Base-by-base conservation (phyloP, 345 rosid species). In the Aegle marmelos region DNA sequence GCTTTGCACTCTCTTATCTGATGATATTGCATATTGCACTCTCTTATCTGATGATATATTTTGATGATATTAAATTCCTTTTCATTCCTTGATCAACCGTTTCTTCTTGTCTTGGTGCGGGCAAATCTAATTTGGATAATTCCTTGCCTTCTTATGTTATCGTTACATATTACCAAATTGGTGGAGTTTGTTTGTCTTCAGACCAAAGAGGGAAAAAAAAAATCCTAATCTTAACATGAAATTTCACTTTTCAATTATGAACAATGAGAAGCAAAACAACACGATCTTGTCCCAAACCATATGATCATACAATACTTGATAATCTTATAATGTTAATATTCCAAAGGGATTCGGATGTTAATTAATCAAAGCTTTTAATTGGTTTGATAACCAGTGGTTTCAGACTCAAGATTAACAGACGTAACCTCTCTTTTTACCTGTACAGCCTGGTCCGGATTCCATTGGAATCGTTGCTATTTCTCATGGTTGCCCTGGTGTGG, bases 361-460 rank as follows among this genome's bases (percentile, higher is more conserved):
- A 8, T 45, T 9, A 27, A 25, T 28, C 27, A 67, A 16, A 53
- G 36, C 1, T 67, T 54, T 36, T 54, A n/a, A 11, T 33, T 30
- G 31, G 37, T 50, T 24, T 9, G 60, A 14, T 16, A 14, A 13
- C 25, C 48, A 16, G n/a, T 75, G 66, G 64, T 72, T 59, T 2
- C 21, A 28, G 31, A 9, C 17, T 21, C 17, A 45, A 48, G 62
- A 33, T 70, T 34, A 3, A 21, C 50, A 58, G 31, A 59, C 56
- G 70, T 73, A 30, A 24, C 71, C 10, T 53, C 53, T 58, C 24
- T 31, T 1, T 45, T 70, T 74, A 22, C 65, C 54, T 68, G 39
- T 84, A 86, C 90, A 95, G 99, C 99, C 97, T 95, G 99, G 99
- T 95, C 99, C 99, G 97, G 99, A 95, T 95, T 95, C 99, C 94